Evolutionary conservation across 2,329 filamentous ascomycete species (phyloP), one percentile per base, ranked within the genome.

Genomic region (Golovinomyces cichoracearum): DNA sequence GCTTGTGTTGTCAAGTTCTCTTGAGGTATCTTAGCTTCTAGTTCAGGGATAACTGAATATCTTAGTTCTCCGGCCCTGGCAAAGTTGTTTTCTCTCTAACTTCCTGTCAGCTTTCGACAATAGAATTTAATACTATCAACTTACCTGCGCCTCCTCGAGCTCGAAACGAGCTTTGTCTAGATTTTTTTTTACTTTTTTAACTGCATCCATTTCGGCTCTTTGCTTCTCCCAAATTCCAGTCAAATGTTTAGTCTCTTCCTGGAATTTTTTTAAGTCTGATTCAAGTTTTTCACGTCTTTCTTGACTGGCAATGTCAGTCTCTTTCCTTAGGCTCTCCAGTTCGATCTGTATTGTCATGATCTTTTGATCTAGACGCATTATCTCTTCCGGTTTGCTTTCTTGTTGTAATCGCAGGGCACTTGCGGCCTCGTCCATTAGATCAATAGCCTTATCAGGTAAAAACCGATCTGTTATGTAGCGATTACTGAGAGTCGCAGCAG

Each of bases 281-380:
- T 95, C 80, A 0, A 95, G 72, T 58, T 88, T 88, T 57, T 92
- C 82, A 21, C 85, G 73, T 17, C 90, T 76, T 63, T 95, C 90
- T 55, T 78, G 78, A 60, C 85, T 93, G 17, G 82, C 78, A 45
- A 93, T 71, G 56, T 98, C 90, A 10, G 78, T 93, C 62, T 98
- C 90, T 58, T 95, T 95, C 47, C 88, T 75, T 38, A 98, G 65
- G 52, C 85, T 94, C 61, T 95, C 90, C 0, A 95, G 70, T 62
- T 98, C 88, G 53, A 98, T 95, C 60, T 94, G 88, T 13, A 95
- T 84, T 0, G 88, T 95, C 75, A 94, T 92, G 51, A 95, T 93
- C 58, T 86, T 83, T 52, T 92, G 82, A 58, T 95, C 88, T 1
- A 95, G 73, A 47, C 80, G 76, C 66, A 92, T 83, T 29, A 98